Evolutionary conservation across 192 early-diverging fungal species (phyloP).

Genomic region (Coemansia nantahalensis): DNA sequence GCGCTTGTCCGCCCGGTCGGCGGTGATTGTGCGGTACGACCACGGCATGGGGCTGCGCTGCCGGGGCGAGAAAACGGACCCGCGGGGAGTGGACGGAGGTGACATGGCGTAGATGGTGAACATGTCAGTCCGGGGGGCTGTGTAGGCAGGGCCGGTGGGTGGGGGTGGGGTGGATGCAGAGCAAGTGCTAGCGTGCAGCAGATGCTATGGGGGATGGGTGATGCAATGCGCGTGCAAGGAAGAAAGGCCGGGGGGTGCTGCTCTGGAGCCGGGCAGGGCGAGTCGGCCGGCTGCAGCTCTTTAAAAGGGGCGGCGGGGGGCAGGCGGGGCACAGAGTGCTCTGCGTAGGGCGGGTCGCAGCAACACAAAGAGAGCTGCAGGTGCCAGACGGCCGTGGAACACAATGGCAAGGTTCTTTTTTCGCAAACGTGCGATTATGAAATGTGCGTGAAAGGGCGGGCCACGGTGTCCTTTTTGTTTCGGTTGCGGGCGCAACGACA

Average conservation of each 20-base stretch:
- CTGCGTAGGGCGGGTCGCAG: not conserved
- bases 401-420: too few species aligned
- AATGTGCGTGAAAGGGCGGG: too few species aligned
- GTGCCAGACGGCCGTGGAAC: too few species aligned
- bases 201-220: too few species aligned
- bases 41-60: constrained; percentile 12
- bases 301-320: not conserved
- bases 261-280: too few species aligned
- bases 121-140: constrained; percentile 14
- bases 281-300: not conserved
- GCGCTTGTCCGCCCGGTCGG: constrained; percentile 23
- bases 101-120: constrained; percentile 32
- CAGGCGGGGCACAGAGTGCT: not conserved
- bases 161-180: not conserved
- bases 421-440: too few species aligned
- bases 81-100: constrained; percentile 32
- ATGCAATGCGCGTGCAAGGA: too few species aligned
- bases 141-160: constrained; percentile 1
- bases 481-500: too few species aligned
- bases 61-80: constrained; percentile 30
- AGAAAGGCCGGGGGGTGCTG: too few species aligned
- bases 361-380: not conserved
- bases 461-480: too few species aligned
- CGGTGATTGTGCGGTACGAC: constrained; percentile 23
- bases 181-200: too few species aligned